Evolutionary conservation across 2,329 filamentous ascomycete species (phyloP).

Genomic region (Verticillium nonalfalfae): DNA sequence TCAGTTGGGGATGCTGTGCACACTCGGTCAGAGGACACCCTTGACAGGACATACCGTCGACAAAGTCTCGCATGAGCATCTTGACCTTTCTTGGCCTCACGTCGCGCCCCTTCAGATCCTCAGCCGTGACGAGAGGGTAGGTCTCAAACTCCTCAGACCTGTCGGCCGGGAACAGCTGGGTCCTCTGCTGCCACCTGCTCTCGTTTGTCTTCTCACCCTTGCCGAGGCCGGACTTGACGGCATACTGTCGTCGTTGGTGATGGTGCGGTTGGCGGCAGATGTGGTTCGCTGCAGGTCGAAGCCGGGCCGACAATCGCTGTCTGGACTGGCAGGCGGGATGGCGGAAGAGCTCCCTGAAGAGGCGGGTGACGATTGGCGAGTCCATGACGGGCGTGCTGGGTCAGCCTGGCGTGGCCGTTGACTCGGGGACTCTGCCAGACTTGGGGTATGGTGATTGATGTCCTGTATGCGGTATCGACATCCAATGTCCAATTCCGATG

Average conservation of each 20-base stretch:
- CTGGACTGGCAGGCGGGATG: constrained; percentile 60
- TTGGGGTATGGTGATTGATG: not conserved
- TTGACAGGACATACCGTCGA: constrained; percentile 62
- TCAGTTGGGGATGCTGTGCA: not conserved
- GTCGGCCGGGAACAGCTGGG: constrained; percentile 67
- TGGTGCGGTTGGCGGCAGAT: constrained; percentile 9
- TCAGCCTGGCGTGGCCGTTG: not conserved
- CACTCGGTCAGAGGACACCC: not conserved
- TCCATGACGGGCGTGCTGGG: constrained; percentile 54
- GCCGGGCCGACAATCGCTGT: constrained; percentile 20
- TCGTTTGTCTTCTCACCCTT: constrained; percentile 41
- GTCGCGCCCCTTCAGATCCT: constrained; percentile 63
- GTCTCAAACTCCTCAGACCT: constrained; percentile 72
- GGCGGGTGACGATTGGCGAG: constrained; percentile 66
- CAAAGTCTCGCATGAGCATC: constrained; percentile 97
- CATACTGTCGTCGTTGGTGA: constrained; percentile 21
- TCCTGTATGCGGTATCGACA: no score
- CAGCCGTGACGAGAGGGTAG: constrained; percentile 81
- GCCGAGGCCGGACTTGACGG: constrained; percentile 8
- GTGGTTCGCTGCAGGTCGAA: constrained; percentile 18
- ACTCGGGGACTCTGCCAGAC: not conserved
- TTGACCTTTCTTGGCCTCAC: constrained; percentile 83
- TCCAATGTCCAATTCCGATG: no score
- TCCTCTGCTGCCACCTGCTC: constrained; percentile 81
- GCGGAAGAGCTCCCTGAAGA: constrained; percentile 81